These are phyloP conservation scores for Skeletonema potamos DNA, from an alignment of 108 stramenopile genomes.

Conservation along the genomic window DNA sequence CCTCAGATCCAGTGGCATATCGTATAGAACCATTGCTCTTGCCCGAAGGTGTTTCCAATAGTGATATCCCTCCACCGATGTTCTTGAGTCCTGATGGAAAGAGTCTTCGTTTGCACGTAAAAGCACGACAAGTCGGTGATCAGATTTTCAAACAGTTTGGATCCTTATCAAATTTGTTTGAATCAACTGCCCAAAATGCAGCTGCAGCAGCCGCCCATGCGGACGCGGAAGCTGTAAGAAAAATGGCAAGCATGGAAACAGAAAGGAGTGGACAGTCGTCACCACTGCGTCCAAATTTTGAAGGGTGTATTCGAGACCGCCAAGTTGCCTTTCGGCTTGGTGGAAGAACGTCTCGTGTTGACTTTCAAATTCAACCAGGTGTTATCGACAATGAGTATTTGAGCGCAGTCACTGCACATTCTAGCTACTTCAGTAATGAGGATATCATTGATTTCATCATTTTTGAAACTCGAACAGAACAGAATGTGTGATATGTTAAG, in stretches of 20 bases:
- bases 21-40: conserved; percentile 71
- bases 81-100: conserved; percentile 71
- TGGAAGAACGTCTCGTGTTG: conserved; percentile 55
- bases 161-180: conserved; percentile 38
- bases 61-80: conserved; percentile 59
- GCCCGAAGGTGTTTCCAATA: conserved; percentile 43
- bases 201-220: conserved; percentile 41
- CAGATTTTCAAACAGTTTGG: conserved; percentile 55
- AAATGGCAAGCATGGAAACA: conserved; percentile 10
- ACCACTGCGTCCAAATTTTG: conserved; percentile 14
- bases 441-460: conserved; percentile 76
- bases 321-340: conserved; percentile 61
- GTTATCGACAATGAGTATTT: conserved; percentile 83
- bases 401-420: conserved; percentile 73
- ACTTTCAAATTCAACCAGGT: conserved; percentile 73
- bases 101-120: conserved; percentile 73
- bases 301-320: conserved; percentile 41
- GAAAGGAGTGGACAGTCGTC: neutral
- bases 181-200: conserved; percentile 35
- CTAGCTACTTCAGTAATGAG: conserved; percentile 60
- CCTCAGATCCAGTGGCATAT: conserved; percentile 83
- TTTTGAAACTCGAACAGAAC: conserved; percentile 11
- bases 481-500: neutral
- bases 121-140: conserved; percentile 69
- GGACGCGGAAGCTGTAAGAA: conserved; percentile 40